Evolutionary conservation across 768 basidiomycete species (phyloP), one percentile per base, ranked within the genome.

Genomic region (Ramaria sp.): DNA sequence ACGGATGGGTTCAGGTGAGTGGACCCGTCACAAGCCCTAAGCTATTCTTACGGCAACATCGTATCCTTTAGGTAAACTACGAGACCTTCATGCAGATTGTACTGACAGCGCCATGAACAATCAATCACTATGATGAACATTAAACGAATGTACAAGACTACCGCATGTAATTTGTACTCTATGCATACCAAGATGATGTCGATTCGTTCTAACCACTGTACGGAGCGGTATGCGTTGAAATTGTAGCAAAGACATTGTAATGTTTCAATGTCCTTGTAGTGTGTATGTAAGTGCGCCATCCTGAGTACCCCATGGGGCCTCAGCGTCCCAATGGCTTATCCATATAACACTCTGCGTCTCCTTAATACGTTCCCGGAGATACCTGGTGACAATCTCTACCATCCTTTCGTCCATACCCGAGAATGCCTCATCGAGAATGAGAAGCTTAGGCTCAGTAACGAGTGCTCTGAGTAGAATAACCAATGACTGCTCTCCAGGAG

Each of bases 341-440:
- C 89, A 83, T 0, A 97, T 75, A 22, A 91, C 84, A 1, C 83
- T 85, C 69, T 96, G 91, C 22, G 62, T 45, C 47, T 42, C 42
- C 38, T 55, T 63, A 56, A 73, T 56, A 36, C 70, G 73, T 18
- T 68, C 63, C 10, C 83, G 71, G 42, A 99, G 64, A 62, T 89
- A 88, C 39, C 59, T 60, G 58, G 78, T 71, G 39, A 82, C 87
- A 36, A 77, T 77, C 16, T 66, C 66, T 28, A 94, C 79, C 81
- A 90, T 88, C 5, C 66, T 69, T 42, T 79, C 82, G 59, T 88
- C 88, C 89, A 98, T 94, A 24, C 93, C 94, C 22, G 87, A 83
- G 79, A 89, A 93, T 8, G 84, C 88, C 65, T 99, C 95, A 62
- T 99, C 95, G 38, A 98, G 69, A 9, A 97, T 71, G 6, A 98